These are phyloP conservation scores for Leccinum fuscescens DNA, from an alignment of 1,284 basidiomycete genomes.

Conservation along the genomic window DNA sequence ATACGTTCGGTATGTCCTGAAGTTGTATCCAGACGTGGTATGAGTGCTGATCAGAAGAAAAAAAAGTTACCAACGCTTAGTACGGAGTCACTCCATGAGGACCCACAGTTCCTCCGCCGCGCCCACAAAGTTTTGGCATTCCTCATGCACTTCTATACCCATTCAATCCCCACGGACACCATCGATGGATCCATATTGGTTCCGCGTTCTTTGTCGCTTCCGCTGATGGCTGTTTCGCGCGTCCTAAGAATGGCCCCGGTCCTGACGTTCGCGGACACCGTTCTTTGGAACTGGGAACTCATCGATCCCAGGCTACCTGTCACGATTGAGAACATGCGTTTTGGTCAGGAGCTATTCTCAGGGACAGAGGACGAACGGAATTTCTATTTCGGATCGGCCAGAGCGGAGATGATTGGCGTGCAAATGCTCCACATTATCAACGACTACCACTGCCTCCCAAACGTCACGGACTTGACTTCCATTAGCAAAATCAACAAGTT, in stretches of 20 bases:
- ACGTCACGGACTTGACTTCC: constrained; percentile 66
- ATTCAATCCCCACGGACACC: constrained; percentile 61
- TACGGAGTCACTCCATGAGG: constrained; percentile 48
- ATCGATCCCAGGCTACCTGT: constrained; percentile 52
- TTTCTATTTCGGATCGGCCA: constrained; percentile 86
- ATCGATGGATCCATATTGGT: constrained; percentile 49
- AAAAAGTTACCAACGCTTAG: constrained; percentile 68
- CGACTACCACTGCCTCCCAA: constrained; percentile 72
- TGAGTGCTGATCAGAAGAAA: constrained; percentile 18
- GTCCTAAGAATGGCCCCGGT: constrained; percentile 86
- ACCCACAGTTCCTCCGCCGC: constrained; percentile 68
- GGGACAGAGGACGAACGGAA: constrained; percentile 80
- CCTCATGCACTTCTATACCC: constrained; percentile 87
- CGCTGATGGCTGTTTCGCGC: constrained; percentile 74
- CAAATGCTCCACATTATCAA: constrained; percentile 88
- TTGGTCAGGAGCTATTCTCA: constrained; percentile 74
- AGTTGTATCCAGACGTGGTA: constrained; percentile 3
- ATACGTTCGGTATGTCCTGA: constrained; percentile 58
- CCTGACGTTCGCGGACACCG: constrained; percentile 93
- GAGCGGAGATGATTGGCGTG: constrained; percentile 85
- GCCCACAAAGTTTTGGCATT: constrained; percentile 89
- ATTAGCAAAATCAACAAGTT: constrained; percentile 73
- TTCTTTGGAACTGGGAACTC: constrained; percentile 90
- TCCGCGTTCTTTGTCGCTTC: constrained; percentile 79
- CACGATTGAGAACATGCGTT: constrained; percentile 62